Conservation (phyloP, 176 grass and related monocot genomes). For the Juncus effusus region DNA sequence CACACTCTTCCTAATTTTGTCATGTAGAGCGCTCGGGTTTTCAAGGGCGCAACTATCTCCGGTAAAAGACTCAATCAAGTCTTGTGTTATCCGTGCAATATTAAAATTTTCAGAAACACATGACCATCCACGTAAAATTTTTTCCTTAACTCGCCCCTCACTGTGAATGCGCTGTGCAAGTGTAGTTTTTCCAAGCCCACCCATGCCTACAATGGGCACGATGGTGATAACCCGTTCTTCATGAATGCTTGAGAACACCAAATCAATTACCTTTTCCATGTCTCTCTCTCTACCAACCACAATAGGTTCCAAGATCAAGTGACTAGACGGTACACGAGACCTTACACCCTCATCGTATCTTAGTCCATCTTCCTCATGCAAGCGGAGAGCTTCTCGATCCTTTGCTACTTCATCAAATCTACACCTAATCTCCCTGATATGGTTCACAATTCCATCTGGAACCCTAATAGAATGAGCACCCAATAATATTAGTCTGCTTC, state of each 20-base stretch:
- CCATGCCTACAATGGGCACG: slow-evolving; percentile 26
- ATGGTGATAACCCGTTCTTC: background rate
- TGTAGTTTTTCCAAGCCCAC: slow-evolving; percentile 32
- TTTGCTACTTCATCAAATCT: slow-evolving; percentile 21
- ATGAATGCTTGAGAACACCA: background rate
- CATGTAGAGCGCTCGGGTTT: background rate
- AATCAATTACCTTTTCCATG: slow-evolving; percentile 14
- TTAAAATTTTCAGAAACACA: slow-evolving; percentile 22
- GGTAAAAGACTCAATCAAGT: slow-evolving; percentile 20
- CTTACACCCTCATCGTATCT: background rate
- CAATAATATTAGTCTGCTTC: background rate
- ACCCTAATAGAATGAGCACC: background rate
- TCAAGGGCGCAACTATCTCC: background rate
- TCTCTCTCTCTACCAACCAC: slow-evolving; percentile 10
- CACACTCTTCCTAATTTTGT: background rate
- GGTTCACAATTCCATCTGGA: background rate
- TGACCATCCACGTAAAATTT: slow-evolving; percentile 12
- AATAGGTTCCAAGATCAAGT: background rate
- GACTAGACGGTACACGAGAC: background rate
- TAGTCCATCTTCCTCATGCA: background rate
- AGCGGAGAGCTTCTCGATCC: background rate
- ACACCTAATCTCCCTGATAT: slow-evolving; percentile 1
- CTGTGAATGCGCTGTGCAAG: slow-evolving; percentile 24
- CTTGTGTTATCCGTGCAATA: slow-evolving; percentile 2
- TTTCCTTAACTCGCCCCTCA: background rate